phyloP scores from a whole-genome alignment of 2,329 filamentous ascomycete species.

The Aspergillus brunneoviolaceus region DNA sequence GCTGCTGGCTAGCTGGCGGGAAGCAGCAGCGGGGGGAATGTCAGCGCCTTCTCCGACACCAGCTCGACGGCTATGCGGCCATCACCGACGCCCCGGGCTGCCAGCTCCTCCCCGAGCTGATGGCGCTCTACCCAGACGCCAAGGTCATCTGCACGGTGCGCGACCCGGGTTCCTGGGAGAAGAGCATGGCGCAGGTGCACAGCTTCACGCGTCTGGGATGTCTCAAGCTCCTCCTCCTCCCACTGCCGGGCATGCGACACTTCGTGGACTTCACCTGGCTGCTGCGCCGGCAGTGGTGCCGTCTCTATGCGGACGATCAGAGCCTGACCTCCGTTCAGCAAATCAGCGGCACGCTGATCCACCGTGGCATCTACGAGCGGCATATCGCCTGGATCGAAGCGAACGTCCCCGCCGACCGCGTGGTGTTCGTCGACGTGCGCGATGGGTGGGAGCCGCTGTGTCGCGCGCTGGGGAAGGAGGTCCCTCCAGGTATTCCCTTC shows the following conservation, averaged over 20 bases:
- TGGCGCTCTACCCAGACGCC: constrained; percentile 52
- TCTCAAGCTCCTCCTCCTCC: constrained; percentile 20
- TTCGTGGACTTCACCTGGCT: constrained; percentile 22
- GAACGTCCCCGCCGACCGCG: constrained; percentile 29
- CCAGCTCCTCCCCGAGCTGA: constrained; percentile 47
- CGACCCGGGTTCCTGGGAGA: constrained; percentile 23
- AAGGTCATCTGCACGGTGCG: constrained; percentile 46
- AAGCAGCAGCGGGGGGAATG: neutral
- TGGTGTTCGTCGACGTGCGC: constrained; percentile 40
- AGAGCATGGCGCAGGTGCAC: constrained; percentile 22
- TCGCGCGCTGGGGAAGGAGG: constrained; percentile 41
- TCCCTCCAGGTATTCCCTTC: constrained; percentile 37
- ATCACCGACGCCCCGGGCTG: constrained; percentile 48
- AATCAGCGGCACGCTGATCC: neutral
- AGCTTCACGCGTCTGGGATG: constrained; percentile 20
- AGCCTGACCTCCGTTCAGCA: neutral
- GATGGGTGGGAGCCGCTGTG: constrained; percentile 52
- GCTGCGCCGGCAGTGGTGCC: constrained; percentile 21
- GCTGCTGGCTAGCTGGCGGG: neutral
- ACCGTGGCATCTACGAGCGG: constrained; percentile 11
- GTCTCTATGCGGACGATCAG: constrained; percentile 17
- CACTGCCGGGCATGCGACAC: constrained; percentile 25
- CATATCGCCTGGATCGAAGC: constrained; percentile 29
- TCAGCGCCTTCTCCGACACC: neutral
- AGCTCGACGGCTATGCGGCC: constrained; percentile 46